These are phyloP conservation scores for Atkinsonella texensis DNA, from an alignment of 2,329 filamentous ascomycete genomes.

Conservation along the genomic window DNA sequence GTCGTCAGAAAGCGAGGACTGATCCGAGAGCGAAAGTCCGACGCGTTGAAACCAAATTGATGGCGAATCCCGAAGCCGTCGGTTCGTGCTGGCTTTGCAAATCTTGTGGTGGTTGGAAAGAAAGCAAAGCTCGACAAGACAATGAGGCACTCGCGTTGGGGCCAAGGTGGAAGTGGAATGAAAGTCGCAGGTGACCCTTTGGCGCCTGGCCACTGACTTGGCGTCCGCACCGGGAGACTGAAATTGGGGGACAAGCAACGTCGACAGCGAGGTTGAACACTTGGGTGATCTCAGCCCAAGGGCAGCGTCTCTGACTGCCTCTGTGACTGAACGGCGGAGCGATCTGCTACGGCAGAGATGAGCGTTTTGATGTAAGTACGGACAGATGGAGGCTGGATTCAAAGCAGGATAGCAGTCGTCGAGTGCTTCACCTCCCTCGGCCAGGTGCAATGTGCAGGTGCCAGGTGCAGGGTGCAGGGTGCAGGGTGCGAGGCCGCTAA, in stretches of 20 bases:
- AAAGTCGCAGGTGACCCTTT: slow-evolving; percentile 3
- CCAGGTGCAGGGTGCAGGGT: background rate
- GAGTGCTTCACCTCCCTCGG: slow-evolving; percentile 3
- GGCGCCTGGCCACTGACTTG: slow-evolving; percentile 2
- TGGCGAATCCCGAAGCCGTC: no score
- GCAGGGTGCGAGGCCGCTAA: slow-evolving; percentile 1
- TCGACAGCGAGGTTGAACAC: background rate
- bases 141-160: background rate
- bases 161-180: background rate
- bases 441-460: background rate
- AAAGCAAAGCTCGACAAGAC: background rate
- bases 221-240: background rate
- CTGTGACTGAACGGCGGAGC: background rate
- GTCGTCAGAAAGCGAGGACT: no score
- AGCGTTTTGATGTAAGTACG: background rate
- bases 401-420: background rate
- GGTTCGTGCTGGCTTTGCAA: background rate
- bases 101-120: background rate
- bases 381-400: background rate
- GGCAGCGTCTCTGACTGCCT: background rate
- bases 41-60: background rate
- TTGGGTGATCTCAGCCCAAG: background rate
- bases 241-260: background rate
- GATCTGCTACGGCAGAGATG: background rate
- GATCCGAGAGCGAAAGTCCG: no score